Evolutionary conservation across 176 grass and related monocot species (phyloP).

Genomic region (Zoysia pacifica): DNA sequence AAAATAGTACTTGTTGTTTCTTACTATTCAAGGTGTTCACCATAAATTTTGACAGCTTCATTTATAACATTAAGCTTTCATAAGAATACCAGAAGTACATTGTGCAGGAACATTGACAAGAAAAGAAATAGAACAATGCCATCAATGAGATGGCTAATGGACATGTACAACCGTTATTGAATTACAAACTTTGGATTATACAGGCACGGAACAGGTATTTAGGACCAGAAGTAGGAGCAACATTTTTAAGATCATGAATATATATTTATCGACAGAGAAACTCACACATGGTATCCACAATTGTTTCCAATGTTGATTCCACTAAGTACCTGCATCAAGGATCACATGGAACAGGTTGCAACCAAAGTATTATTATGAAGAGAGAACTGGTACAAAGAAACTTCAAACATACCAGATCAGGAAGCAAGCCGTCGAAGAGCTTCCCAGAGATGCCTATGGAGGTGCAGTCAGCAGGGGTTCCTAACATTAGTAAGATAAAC

Average conservation of each 20-base stretch:
- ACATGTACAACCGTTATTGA: not conserved
- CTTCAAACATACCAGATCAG: constrained; percentile 71
- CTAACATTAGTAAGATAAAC: constrained; percentile 43
- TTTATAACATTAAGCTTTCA: not conserved
- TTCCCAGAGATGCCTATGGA: constrained; percentile 95
- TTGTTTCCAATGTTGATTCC: constrained; percentile 91
- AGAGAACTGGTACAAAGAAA: constrained; percentile 24
- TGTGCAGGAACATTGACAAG: constrained; percentile 2
- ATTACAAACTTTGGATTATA: not conserved
- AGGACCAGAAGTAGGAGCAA: not conserved
- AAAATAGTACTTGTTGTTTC: not conserved
- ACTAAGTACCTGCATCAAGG: constrained; percentile 80
- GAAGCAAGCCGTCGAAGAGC: constrained; percentile 80
- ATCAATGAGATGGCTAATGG: not conserved
- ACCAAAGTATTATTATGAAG: not conserved
- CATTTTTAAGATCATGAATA: not conserved
- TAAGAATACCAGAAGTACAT: not conserved
- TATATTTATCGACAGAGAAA: constrained; percentile 20
- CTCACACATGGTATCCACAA: constrained; percentile 86
- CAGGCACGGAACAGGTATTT: too few relatives aligned
- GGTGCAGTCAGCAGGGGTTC: constrained; percentile 89
- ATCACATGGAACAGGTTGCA: constrained; percentile 27
- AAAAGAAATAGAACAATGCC: not conserved
- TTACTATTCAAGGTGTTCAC: not conserved
- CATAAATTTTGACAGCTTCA: not conserved